Percentiles rank a stretch among this genome's conserved stretches.
phyloP scores from a whole-genome alignment of 257 asterid genomes.

The Solanum bulbocastanum region DNA sequence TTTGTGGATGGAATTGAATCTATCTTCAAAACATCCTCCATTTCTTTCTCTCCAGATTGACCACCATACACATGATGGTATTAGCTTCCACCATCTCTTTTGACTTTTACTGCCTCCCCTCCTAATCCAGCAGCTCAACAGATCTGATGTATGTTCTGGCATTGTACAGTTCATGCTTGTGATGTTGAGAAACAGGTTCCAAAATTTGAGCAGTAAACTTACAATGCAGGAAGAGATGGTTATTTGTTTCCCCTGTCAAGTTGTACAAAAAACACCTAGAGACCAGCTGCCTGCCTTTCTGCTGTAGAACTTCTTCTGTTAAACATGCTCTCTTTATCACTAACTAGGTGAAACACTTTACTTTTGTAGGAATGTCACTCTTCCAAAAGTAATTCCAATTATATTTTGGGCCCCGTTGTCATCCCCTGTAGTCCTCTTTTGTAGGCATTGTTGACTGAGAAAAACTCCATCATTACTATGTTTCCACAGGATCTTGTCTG shows the following conservation, averaged over 20 bases:
- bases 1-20: not conserved
- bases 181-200: not conserved
- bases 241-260: not conserved
- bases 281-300: not conserved
- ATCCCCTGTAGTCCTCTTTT: not conserved
- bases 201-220: not conserved
- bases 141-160: not conserved
- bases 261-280: not conserved
- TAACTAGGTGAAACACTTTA: not conserved
- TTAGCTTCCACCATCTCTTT: not conserved
- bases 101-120: not conserved
- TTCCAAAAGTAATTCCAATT: not conserved
- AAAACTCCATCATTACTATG: not conserved
- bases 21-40: not conserved
- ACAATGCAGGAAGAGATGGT: not conserved
- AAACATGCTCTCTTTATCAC: not conserved
- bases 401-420: not conserved
- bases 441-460: not conserved
- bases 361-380: not conserved
- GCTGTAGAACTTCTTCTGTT: not conserved
- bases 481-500: not conserved
- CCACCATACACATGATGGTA: not conserved
- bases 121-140: not conserved
- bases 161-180: not conserved
- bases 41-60: not conserved